Evolutionary conservation across 768 basidiomycete genomes (phyloP), one percentile per base, ranked within the genome.

Genomic region (Panus rudis): DNA sequence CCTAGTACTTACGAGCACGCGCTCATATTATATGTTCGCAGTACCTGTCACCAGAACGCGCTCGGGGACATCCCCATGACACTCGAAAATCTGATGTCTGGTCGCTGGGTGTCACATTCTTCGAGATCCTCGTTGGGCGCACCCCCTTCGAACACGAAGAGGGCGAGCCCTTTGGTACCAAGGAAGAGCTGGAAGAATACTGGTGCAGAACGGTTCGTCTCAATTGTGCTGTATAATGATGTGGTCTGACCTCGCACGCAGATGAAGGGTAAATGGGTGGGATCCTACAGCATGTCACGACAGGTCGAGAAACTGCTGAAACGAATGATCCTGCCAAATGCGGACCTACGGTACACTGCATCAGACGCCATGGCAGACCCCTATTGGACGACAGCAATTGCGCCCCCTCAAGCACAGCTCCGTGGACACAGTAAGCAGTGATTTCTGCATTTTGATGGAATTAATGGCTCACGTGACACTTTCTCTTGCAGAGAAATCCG

Each of bases 31-130:
- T n/a, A 17, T 39, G 8, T 16, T 33, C 33, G 19, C n/a, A 92
- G 84, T 98, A 97, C 63, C 79, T 97, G 6, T 84, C 88, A 6
- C 93, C 94, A 0, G 88, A 93, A 61, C 81, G 96, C 4, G 92
- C 94, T 2, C 76, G 82, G 26, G 92, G 92, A 6, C 69, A 84
- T 34, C 78, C 79, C 6, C 94, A 99, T 53, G 94, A 99, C 59
- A 97, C 94, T 37, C 82, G 94, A 34, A 87, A 92, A 63, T 84
- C 87, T 1, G 94, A 86, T 49, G 68, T 90, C 34, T 89, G 84
- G 82, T 80, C 85, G n/a, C 78, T 88, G 3, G 84, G 84, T 37
- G 69, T 94, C 21, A 90, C 93, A 0, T 87, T 97, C 61, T 99
- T 96, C 59, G 94, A 99, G 62, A 87, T 99, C 48, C 75, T 97